Percentiles rank a stretch among this genome's conserved stretches.
These are phyloP conservation scores for Linum trigynum DNA, from an alignment of 345 rosid genomes.

Conservation along the genomic window DNA sequence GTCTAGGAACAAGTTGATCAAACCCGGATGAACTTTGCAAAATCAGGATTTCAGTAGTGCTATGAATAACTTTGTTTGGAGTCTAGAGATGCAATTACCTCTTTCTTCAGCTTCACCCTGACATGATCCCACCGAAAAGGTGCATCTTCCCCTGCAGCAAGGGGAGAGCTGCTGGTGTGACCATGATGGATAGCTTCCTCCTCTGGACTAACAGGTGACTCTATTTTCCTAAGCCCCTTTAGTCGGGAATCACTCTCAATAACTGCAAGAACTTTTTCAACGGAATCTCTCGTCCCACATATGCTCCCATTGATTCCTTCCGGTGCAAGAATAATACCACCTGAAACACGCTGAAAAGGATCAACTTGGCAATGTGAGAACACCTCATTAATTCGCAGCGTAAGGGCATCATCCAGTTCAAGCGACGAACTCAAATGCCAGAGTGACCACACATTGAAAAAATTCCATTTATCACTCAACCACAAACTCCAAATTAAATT, in stretches of 20 bases:
- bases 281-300: conserved; percentile 69
- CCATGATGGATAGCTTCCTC: conserved; percentile 93
- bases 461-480: background rate
- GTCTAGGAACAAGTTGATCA: conserved; percentile 11
- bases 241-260: conserved; percentile 53
- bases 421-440: no score
- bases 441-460: no score
- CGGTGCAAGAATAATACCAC: conserved; percentile 90
- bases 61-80: background rate
- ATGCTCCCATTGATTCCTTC: conserved; percentile 95
- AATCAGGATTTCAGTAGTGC: background rate
- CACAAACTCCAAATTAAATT: background rate
- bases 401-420: no score
- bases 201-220: conserved; percentile 84
- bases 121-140: conserved; percentile 99
- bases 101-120: conserved; percentile 91
- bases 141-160: conserved; percentile 88
- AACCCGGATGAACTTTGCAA: background rate
- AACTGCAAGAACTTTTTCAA: conserved; percentile 65
- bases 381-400: no score
- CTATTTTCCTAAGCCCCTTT: conserved; percentile 64
- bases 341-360: conserved; percentile 55
- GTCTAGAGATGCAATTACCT: conserved; percentile 33
- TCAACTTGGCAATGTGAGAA: background rate
- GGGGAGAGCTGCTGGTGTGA: conserved; percentile 72